These are phyloP conservation scores for Mycena amicta DNA, from an alignment of 768 basidiomycete genomes.

Conservation along the genomic window DNA sequence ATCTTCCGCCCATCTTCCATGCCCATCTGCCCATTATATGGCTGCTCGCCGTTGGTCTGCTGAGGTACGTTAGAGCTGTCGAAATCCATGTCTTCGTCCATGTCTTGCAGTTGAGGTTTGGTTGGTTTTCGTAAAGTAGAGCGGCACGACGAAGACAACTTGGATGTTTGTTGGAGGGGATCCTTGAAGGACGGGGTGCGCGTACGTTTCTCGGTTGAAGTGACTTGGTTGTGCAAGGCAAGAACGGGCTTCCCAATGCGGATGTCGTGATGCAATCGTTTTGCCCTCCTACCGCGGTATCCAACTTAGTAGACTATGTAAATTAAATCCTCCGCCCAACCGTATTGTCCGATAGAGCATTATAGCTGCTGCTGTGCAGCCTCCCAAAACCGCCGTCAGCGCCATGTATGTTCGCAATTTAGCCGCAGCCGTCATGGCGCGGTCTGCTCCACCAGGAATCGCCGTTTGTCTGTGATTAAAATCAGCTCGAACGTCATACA, in stretches of 20 bases:
- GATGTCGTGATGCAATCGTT: constrained; percentile 14
- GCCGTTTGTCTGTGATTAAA: constrained; percentile 51
- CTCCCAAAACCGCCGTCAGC: constrained; percentile 72
- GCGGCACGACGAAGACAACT: constrained; percentile 2
- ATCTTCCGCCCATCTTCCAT: constrained; percentile 60
- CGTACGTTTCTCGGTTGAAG: constrained; percentile 17
- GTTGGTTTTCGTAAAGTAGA: neutral
- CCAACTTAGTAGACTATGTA: constrained; percentile 66
- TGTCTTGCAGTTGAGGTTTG: constrained; percentile 34
- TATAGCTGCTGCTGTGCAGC: constrained; percentile 70
- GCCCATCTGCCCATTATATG: constrained; percentile 32
- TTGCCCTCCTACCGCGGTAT: constrained; percentile 52
- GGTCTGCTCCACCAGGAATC: constrained; percentile 84
- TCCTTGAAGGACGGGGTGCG: constrained; percentile 7
- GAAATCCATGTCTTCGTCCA: constrained; percentile 85
- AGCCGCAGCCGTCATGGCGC: constrained; percentile 69
- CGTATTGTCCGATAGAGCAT: constrained; percentile 70
- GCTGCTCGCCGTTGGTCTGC: constrained; percentile 39
- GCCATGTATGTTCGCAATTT: constrained; percentile 74
- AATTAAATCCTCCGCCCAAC: constrained; percentile 58
- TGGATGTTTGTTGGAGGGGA: constrained; percentile 14
- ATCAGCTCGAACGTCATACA: constrained; percentile 13
- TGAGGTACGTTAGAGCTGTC: constrained; percentile 37
- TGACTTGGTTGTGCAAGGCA: constrained; percentile 16
- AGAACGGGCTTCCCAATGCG: constrained; percentile 3